phyloP scores from a whole-genome alignment of 305 asterid genomes.

The Petunia hybrid region DNA sequence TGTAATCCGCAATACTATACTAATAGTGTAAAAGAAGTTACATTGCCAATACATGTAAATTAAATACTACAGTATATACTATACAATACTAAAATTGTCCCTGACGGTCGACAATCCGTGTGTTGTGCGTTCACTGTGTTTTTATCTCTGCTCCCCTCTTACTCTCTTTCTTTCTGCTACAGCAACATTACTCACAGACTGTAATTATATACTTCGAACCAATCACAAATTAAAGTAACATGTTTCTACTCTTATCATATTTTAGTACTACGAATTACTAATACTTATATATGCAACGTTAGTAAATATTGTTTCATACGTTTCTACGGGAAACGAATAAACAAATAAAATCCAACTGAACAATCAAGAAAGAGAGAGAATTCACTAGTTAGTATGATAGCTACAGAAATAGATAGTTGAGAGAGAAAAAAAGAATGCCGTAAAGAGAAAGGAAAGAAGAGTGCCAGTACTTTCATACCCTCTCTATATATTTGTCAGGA shows the following conservation, averaged over 20 bases:
- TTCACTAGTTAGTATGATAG: constrained; percentile 40
- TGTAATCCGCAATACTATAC: too few relatives aligned
- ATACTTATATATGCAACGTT: too few relatives aligned
- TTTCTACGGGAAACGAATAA: not conserved
- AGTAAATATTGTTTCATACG: not conserved
- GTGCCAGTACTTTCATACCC: constrained; percentile 50
- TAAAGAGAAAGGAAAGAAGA: constrained; percentile 72
- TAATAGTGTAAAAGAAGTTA: too few relatives aligned
- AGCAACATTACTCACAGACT: constrained; percentile 48
- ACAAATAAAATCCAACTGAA: not conserved
- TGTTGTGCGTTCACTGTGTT: constrained; percentile 63
- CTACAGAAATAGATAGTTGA: constrained; percentile 51
- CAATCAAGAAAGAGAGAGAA: not conserved
- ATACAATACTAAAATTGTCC: constrained; percentile 48
- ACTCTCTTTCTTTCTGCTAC: constrained; percentile 32
- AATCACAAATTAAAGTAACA: constrained; percentile 54
- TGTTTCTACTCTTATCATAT: not conserved
- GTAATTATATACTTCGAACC: constrained; percentile 60
- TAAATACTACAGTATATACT: not conserved
- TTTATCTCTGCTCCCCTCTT: constrained; percentile 44
- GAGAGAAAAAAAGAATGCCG: constrained; percentile 66
- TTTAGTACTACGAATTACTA: not conserved
- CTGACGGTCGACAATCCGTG: constrained; percentile 83
- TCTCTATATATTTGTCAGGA: constrained; percentile 50
- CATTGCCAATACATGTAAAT: too few relatives aligned